These are phyloP conservation scores for Lepidium africanum DNA, from an alignment of 345 rosid genomes.

Conservation along the genomic window DNA sequence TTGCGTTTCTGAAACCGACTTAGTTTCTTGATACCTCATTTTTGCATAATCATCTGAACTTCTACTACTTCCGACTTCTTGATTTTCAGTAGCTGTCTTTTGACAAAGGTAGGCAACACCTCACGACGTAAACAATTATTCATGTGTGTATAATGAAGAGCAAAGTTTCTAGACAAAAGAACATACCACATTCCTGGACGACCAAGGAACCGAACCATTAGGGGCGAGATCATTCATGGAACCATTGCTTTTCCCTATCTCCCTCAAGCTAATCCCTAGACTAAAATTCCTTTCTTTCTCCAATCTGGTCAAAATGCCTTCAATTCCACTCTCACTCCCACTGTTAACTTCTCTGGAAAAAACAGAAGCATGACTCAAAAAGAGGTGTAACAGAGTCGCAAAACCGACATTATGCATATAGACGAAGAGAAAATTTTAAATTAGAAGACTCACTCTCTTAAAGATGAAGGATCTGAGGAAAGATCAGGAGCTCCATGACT, in stretches of 20 bases:
- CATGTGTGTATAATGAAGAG: not conserved
- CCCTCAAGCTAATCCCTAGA: constrained; percentile 51
- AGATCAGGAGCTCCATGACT: constrained; percentile 21
- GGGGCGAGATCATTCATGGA: constrained; percentile 13
- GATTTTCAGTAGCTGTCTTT: constrained; percentile 60
- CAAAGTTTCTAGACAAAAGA: not conserved
- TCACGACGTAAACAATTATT: constrained; percentile 2
- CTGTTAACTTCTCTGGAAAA: constrained; percentile 43
- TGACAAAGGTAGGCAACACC: constrained; percentile 5
- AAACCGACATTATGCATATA: not conserved
- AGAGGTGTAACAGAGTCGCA: not conserved
- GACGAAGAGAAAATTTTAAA: not conserved
- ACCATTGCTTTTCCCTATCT: constrained; percentile 29
- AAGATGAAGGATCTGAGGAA: constrained; percentile 5
- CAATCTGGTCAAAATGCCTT: constrained; percentile 72
- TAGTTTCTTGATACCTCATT: constrained; percentile 17
- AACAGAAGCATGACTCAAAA: constrained; percentile 3
- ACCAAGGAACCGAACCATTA: constrained; percentile 32
- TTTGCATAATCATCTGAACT: constrained; percentile 12
- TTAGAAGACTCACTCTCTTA: constrained; percentile 11
- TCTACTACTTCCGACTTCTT: constrained; percentile 21
- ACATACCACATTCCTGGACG: constrained; percentile 44
- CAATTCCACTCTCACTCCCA: constrained; percentile 55
- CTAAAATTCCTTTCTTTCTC: constrained; percentile 75
- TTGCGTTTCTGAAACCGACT: constrained; percentile 25